A percentile compares a stretch with the other conserved stretches of the same genome.
Evolutionary conservation across 1,284 basidiomycete species (phyloP).

Genomic region (Vanrija humicola): DNA sequence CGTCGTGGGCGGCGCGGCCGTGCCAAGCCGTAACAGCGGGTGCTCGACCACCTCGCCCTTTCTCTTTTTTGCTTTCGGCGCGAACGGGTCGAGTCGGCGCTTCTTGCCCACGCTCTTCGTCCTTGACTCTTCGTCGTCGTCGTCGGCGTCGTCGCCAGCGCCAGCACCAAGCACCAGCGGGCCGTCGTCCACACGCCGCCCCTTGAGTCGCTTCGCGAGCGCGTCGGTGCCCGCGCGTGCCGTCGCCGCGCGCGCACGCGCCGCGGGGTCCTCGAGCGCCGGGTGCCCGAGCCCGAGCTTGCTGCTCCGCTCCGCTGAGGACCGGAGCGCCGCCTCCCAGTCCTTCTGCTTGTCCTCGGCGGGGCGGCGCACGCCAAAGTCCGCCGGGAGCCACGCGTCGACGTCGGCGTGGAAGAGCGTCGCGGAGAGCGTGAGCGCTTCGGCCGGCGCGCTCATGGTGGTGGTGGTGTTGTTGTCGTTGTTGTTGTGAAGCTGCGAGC

Average conservation of each 20-base stretch:
- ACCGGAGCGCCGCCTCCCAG: conserved; percentile 13
- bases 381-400: conserved; percentile 37
- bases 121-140: conserved; percentile 21
- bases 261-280: conserved; percentile 12
- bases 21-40: conserved; percentile 7
- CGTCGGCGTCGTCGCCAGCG: not conserved
- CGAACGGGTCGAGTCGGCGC: conserved; percentile 24
- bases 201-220: conserved; percentile 12
- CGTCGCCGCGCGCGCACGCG: not conserved
- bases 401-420: conserved; percentile 37
- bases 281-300: conserved; percentile 40
- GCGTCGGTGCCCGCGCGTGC: conserved; percentile 10
- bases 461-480: not conserved
- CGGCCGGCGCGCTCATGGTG: conserved; percentile 9
- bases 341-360: conserved; percentile 7
- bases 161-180: not conserved
- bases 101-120: conserved; percentile 23
- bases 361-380: conserved; percentile 24
- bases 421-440: conserved; percentile 35
- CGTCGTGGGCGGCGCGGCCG: not conserved
- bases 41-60: conserved; percentile 8
- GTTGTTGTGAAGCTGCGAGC: not conserved
- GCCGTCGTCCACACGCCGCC: conserved; percentile 5
- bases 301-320: conserved; percentile 11
- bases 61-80: conserved; percentile 25